Base-by-base conservation (phyloP, 106 monocot genomes). In the Xerophyta viscosa region DNA sequence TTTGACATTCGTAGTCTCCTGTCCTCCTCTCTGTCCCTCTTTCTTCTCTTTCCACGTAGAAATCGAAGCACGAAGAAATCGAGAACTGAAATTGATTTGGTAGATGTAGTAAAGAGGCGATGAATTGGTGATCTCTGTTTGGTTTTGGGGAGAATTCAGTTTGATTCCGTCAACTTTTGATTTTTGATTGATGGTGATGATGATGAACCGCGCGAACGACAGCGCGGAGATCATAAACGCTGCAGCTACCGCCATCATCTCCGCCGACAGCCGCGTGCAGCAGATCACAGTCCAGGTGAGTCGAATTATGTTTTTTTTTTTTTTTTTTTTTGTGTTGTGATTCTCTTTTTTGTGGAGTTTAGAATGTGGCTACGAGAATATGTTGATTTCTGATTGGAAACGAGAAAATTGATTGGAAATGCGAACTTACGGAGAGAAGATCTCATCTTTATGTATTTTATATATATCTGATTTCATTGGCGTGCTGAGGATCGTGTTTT, bases 211-310 rank as follows among this genome's bases (percentile, higher is more conserved):
- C n/a, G 57, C 37, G 46, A 70, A 58, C 44, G 61, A 46, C 54
- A 79, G 75, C 67, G 71, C 71, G 39, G 84, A 84, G 28, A 71
- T 71, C 23, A 78, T 84, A 61, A 78, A 75, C 61, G 84, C 84
- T 6, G 79, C 84, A 9, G 79, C 84, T 21, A 71, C 43, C 28
- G 84, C 84, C 21, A 75, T 84, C 27, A 52, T 60, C 20, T 62
- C 71, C 0, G 71, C 71, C 0, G 79, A 72, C 60, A 63, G 67
- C 52, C 74, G 84, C 28, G 70, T 77, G 12, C 77, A 71, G 64
- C 84, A 75, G 30, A 52, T 68, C 50, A 57, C 75, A 0, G 79
- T 57, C 46, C 70, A 58, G 78, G 83, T 78, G 22, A 17, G 18
- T 13, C 28, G n/a, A n/a, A n/a, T n/a, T n/a, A n/a, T n/a, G n/a